Evolutionary conservation across 192 early-diverging fungal genomes (phyloP), one percentile per base, ranked within the genome.

Genomic region (Coemansia sp.): DNA sequence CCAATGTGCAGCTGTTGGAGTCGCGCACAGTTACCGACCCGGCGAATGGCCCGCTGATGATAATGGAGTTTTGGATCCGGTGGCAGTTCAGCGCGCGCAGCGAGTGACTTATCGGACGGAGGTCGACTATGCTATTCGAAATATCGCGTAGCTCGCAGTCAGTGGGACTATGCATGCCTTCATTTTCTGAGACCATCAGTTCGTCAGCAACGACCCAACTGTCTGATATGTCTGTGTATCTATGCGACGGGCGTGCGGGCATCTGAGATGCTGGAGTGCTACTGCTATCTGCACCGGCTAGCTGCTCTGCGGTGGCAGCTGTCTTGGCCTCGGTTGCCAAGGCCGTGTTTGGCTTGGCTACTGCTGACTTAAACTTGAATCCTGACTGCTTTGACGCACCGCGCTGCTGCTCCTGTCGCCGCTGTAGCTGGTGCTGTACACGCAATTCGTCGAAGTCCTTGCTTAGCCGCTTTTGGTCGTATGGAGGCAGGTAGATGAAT

Each of bases 1-100:
- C 71, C 7, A 95, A 57, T 0, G 88, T 74, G 51, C 86, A 91
- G 15, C 78, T 73, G 20, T 77, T 71, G 45, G 91, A 88, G 43
- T 86, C 84, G 62, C 94, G 85, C 12, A 92, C 69, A 14, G 95
- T 78, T 19, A 91, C 82, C 19, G 92, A 92, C 22, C 94, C 93
- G 42, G 77, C 73, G 17, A 95, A 85, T 10, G 87, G 82, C 2
- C 86, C 87, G 49, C 86, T 77, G 6, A 94, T 73, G 22, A 97
- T 72, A 8, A 97, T 38, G 27, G 88, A 89, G 47, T 84, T 71
- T 14, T 82, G 62, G n/a, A 95, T 56, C 51, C 89, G 82, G 62
- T 88, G 88, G 70, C 91, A 88, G 70, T 97, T 92, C 29, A 97
- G 70, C 1, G 94, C 93, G 4, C 89, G 86, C 14, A 94, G 38